Percentiles rank a stretch among this genome's conserved stretches.
These are phyloP conservation scores for Aspergillus fijiensis DNA, from an alignment of 2,329 filamentous ascomycete species.

Conservation along the genomic window DNA sequence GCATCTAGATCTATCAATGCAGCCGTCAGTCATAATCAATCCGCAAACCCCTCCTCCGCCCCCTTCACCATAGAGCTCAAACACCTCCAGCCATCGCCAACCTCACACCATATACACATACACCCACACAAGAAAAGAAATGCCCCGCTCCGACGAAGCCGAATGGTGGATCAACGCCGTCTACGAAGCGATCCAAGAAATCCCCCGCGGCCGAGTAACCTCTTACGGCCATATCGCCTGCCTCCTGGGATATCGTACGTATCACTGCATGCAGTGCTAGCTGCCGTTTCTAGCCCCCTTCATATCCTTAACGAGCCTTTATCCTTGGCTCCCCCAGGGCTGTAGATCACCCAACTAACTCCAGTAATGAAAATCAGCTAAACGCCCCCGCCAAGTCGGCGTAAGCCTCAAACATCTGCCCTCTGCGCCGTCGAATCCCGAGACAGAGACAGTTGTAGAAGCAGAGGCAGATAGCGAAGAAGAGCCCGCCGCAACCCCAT, in stretches of 20 bases:
- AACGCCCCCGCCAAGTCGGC: constrained; percentile 80
- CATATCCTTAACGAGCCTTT: too few species aligned
- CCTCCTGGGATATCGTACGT: constrained; percentile 60
- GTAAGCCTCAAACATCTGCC: constrained; percentile 86
- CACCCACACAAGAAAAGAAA: constrained; percentile 15
- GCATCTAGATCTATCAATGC: neutral
- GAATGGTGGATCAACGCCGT: constrained; percentile 61
- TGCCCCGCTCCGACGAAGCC: constrained; percentile 50
- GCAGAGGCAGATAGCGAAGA: neutral
- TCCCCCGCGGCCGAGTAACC: constrained; percentile 80
- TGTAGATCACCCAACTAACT: too few species aligned
- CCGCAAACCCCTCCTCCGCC: neutral
- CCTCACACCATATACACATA: too few species aligned
- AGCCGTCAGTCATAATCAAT: neutral
- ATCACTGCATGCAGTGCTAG: too few species aligned
- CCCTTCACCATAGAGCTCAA: too few species aligned
- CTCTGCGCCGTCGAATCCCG: constrained; percentile 23
- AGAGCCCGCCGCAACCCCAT: constrained; percentile 40
- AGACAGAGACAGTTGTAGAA: neutral
- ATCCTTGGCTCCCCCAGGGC: too few species aligned
- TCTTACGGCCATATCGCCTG: constrained; percentile 75
- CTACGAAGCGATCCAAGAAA: constrained; percentile 80
- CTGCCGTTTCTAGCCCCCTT: too few species aligned
- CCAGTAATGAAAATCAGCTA: constrained; percentile 48
- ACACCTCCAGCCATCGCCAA: neutral